A percentile compares a stretch with the other conserved stretches of the same genome.
phyloP scores from a whole-genome alignment of 2,329 filamentous ascomycete genomes.

The Bipolaris cookei region DNA sequence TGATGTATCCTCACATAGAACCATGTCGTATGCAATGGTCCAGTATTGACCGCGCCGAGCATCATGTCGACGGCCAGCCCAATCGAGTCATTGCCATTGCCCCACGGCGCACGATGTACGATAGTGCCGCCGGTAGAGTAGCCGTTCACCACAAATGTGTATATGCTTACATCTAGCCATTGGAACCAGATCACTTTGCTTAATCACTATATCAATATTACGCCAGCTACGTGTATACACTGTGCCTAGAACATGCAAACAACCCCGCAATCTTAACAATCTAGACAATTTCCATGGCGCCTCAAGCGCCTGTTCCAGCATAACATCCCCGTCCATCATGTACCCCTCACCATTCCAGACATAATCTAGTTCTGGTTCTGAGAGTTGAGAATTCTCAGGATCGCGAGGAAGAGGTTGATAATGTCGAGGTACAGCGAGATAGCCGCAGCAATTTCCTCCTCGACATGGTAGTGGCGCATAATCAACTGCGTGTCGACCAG shows the following conservation, averaged over 20 bases:
- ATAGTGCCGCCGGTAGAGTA: too few relatives aligned
- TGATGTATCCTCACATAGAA: slow-evolving; percentile 5
- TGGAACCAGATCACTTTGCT: too few relatives aligned
- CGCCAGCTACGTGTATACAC: neutral
- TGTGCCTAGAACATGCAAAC: neutral
- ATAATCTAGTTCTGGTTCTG: slow-evolving; percentile 81
- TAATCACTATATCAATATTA: neutral
- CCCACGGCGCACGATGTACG: neutral
- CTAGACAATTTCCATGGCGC: neutral
- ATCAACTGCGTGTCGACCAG: slow-evolving; percentile 95
- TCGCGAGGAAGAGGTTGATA: slow-evolving; percentile 95
- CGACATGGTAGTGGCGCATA: slow-evolving; percentile 93
- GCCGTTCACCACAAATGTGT: too few relatives aligned
- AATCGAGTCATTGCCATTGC: neutral
- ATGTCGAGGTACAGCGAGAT: slow-evolving; percentile 96
- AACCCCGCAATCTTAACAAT: neutral
- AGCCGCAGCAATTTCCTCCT: slow-evolving; percentile 95
- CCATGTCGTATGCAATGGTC: neutral
- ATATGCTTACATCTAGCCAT: too few relatives aligned
- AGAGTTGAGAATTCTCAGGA: slow-evolving; percentile 94
- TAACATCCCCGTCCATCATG: neutral
- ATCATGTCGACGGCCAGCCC: neutral
- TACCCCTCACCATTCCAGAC: neutral
- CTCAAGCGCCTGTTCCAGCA: neutral
- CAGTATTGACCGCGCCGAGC: neutral